These are phyloP conservation scores for Ceratobasidium sp. DNA, from an alignment of 1,284 basidiomycete genomes.

Conservation along the genomic window DNA sequence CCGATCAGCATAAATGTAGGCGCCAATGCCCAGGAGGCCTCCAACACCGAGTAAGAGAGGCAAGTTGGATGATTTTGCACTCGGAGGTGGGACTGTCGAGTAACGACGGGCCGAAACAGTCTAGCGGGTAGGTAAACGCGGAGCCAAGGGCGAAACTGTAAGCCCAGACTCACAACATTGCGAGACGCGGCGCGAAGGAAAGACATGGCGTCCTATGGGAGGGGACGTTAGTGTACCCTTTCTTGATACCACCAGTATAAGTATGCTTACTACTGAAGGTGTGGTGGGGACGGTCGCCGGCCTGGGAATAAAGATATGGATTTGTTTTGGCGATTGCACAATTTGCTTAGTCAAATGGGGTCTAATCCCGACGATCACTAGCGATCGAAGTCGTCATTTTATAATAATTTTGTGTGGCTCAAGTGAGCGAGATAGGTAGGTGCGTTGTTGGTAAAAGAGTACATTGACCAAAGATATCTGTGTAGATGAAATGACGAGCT, in stretches of 20 bases:
- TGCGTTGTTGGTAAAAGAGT: too few relatives aligned
- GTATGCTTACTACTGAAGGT: background rate
- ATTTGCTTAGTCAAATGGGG: conserved; percentile 17
- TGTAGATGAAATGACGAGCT: too few relatives aligned
- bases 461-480: too few relatives aligned
- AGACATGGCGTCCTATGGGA: conserved; percentile 9
- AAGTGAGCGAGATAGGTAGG: background rate
- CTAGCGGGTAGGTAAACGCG: background rate
- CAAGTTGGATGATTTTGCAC: conserved; percentile 44
- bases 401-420: too few relatives aligned
- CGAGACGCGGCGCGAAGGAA: conserved; percentile 36
- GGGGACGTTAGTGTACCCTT: too few relatives aligned
- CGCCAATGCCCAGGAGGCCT: conserved; percentile 45
- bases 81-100: conserved; percentile 44
- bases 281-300: too few relatives aligned
- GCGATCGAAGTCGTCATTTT: background rate
- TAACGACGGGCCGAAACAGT: conserved; percentile 43
- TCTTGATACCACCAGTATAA: too few relatives aligned
- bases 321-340: too few relatives aligned
- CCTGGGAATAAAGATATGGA: conserved; percentile 12
- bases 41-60: conserved; percentile 45
- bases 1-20: conserved; percentile 44
- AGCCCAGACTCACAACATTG: conserved; percentile 14
- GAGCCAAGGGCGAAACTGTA: background rate
- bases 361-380: background rate